phyloP scores from a whole-genome alignment of 352 stramenopile genomes.

The Phytophthora parvispora region DNA sequence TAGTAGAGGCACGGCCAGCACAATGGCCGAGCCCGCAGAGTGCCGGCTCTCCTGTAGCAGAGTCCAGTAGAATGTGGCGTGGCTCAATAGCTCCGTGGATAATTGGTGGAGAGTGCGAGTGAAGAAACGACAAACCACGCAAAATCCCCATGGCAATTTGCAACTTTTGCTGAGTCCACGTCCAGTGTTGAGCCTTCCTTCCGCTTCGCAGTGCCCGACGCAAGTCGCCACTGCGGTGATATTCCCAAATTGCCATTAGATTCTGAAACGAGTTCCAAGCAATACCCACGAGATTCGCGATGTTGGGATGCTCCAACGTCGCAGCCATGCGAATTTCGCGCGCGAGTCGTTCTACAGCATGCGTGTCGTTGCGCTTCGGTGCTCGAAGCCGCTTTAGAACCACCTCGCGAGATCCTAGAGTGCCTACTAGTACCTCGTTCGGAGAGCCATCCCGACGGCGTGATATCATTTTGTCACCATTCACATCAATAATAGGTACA shows the following conservation, averaged over 20 bases:
- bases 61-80: slow-evolving; percentile 59
- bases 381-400: slow-evolving; percentile 60
- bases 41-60: slow-evolving; percentile 44
- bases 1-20: slow-evolving; percentile 28
- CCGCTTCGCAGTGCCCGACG: slow-evolving; percentile 31
- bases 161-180: slow-evolving; percentile 62
- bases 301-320: slow-evolving; percentile 62
- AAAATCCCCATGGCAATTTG: slow-evolving; percentile 55
- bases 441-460: slow-evolving; percentile 35
- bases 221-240: slow-evolving; percentile 54
- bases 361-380: slow-evolving; percentile 45
- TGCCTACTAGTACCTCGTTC: slow-evolving; percentile 56
- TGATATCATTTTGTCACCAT: slow-evolving; percentile 46
- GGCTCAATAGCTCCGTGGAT: slow-evolving; percentile 69
- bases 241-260: slow-evolving; percentile 56
- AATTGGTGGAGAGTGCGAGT: slow-evolving; percentile 44
- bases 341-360: slow-evolving; percentile 66
- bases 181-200: slow-evolving; percentile 37
- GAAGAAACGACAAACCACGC: slow-evolving; percentile 58
- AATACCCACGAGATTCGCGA: slow-evolving; percentile 63
- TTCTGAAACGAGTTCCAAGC: slow-evolving; percentile 76
- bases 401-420: slow-evolving; percentile 39
- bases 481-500: slow-evolving; percentile 65
- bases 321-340: slow-evolving; percentile 67
- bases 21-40: slow-evolving; percentile 61